Base-by-base conservation (phyloP, 352 stramenopile species). In the Globisporangium camurandrum region DNA sequence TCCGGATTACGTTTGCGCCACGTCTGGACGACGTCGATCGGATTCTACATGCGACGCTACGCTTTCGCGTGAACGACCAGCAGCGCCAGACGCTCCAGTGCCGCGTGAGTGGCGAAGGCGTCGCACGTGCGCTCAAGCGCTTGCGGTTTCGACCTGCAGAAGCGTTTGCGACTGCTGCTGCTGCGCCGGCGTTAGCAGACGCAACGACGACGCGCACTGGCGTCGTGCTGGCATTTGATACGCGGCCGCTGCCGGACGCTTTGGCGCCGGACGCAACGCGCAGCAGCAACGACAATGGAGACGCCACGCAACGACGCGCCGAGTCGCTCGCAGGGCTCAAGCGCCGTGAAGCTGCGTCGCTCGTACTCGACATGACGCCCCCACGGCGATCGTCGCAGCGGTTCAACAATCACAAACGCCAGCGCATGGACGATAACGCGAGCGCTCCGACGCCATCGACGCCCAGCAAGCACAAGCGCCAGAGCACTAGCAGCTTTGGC, bases 1-100 rank as follows among this genome's bases (percentile, higher is more conserved):
- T 92, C 14, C 56, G 72, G 20, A 68, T 92, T 10, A 86, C 70
- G 10, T 92, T 85, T 45, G 72, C 84, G 33, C 81, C 78, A 5
- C 49, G 59, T 4, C 28, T 56, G 1, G 40, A 49, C 1, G 81
- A 88, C 49, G 53, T 72, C 0, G 64, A 74, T 26, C 57, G 59
- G 7, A 62, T 71, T 9, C 52, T 87, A 0, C 55, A 55, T 0
- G 78, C 61, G 6, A 52, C 69, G 42, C 63, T 89, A 52, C 68
- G 62, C 28, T 89, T 89, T 47, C 70, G 58, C 2, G 73, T 89
- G 8, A 89, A 89, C 53, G 75, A 86, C 49, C 56, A 44, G 16
- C 72, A 73, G 23, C 69, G 66, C 28, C n/a, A n/a, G n/a, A n/a
- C n/a, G n/a, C 37, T 89, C 33, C 60, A 77, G 44, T 89, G 78